Evolutionary conservation across 192 early-diverging fungal species (phyloP), one percentile per base, ranked within the genome.

Genomic region (Cladochytrium replicatum): DNA sequence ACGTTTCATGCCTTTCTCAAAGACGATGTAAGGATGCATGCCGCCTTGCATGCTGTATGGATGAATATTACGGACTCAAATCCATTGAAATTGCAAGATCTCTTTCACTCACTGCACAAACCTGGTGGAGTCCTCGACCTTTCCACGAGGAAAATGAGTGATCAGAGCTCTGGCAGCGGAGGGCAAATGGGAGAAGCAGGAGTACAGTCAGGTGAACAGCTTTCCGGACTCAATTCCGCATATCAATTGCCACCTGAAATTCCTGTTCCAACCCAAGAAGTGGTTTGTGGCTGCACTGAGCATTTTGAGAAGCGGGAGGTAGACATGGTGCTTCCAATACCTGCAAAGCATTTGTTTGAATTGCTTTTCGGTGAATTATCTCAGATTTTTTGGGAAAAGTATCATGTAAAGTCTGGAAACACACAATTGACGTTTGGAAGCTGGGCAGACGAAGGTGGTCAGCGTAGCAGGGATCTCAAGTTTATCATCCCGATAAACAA

Each of bases 401-500:
- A 64, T 24, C 68, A 70, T 34, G 47, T 59, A 42, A 50, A 68
- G 1, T 40, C 56, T 15, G 53, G 49, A 19, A 67, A 70, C 41
- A 29, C 43, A 44, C n/a, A n/a, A n/a, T n/a, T n/a, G n/a, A n/a
- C n/a, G n/a, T n/a, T n/a, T n/a, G n/a, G n/a, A n/a, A n/a, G n/a
- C 19, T 45, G 57, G 55, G 6, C 29, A 13, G 8, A n/a, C 6
- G 58, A 59, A 17, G 25, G 9, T 44, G 13, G 32, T 17, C n/a
- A 44, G 13, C n/a, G 32, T 13, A 44, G 11, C 11, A 52, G 77
- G 32, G 53, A 42, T 2, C 40, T 75, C 1, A 80, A 66, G 21
- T 78, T 67, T 47, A 58, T 68, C 21, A 78, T 80, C 67, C 67
- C 77, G 0, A 71, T 80, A 11, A 76, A 60, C 19, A 76, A 76